Evolutionary conservation across 2,329 filamentous ascomycete species (phyloP), one percentile per base, ranked within the genome.

Genomic region (Chrysosporium queenslandicum): DNA sequence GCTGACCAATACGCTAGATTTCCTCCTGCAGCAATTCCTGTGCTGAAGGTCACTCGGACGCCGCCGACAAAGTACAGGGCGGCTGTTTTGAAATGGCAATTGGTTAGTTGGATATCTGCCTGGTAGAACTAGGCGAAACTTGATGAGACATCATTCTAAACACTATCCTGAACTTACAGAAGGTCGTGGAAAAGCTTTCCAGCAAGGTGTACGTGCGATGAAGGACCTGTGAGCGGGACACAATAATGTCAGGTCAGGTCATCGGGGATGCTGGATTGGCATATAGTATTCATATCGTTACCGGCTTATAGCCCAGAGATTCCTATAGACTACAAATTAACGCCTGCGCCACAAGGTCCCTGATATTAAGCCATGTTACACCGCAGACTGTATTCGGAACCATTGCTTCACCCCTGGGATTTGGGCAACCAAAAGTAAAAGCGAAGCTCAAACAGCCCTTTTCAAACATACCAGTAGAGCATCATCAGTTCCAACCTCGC

Each of bases 21-120:
- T 39, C 79, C 79, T 51, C 79, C 79, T 16, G 78, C 78, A 23
- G 76, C 77, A 34, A 82, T 79, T 56, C 79, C 79, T 9, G 78
- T 81, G n/a, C 75, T 79, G 60, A 79, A 82, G 0, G 78, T 81
- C 1, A 79, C 77, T 37, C 78, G 74, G 36, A 81, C 76, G 54
- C 76, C 79, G 27, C 79, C 79, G 41, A 82, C 73, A 53, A 80
- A 81, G 64, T 81, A 82, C 1, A 82, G 67, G 1, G 79, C 79
- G 56, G 79, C 78, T 81, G 23, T 46, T 16, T 25, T n/a, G n/a
- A n/a, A n/a, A 46, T 23, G 41, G 41, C 39, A 39, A 20, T 23
- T 39, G 16, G 16, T 12, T 9, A 11, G 27, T 20, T 27, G 8
- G 7, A 49, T 29, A 3, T n/a, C n/a, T n/a, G n/a, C n/a, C n/a